Evolutionary conservation across 2,329 filamentous ascomycete genomes (phyloP).

Genomic region (Ophiostoma sp.): DNA sequence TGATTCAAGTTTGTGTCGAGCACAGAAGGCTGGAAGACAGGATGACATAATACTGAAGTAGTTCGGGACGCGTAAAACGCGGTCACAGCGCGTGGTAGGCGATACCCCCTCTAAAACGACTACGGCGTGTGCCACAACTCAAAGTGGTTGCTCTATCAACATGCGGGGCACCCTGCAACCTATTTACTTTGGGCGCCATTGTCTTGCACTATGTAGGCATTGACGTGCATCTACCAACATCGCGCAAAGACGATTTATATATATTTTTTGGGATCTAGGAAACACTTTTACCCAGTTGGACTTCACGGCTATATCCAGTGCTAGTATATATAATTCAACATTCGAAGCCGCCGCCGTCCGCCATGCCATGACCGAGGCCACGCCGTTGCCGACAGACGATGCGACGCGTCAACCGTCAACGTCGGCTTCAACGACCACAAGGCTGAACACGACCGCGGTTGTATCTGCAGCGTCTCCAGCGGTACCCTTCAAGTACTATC

Average conservation of each 20-base stretch:
- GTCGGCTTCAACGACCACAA: neutral
- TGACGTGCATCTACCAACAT: neutral
- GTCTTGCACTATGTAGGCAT: neutral
- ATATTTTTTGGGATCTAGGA: neutral
- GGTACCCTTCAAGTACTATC: slow-evolving; percentile 40
- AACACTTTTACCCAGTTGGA: no score
- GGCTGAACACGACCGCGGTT: slow-evolving; percentile 8
- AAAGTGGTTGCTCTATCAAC: slow-evolving; percentile 9
- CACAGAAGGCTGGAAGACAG: no score
- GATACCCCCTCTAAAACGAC: neutral
- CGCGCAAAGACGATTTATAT: neutral
- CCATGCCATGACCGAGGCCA: slow-evolving; percentile 48
- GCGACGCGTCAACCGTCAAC: slow-evolving; percentile 7
- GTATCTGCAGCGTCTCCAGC: neutral
- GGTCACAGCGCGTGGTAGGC: neutral
- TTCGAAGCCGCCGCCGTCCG: neutral
- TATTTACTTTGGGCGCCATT: slow-evolving; percentile 18
- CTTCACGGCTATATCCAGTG: no score
- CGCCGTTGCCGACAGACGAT: slow-evolving; percentile 25
- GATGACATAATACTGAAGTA: neutral
- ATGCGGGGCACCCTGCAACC: slow-evolving; percentile 8
- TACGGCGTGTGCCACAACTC: neutral
- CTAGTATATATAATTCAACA: neutral
- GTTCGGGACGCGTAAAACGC: slow-evolving; percentile 6
- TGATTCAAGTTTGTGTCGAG: no score